Percentiles rank a stretch among this genome's conserved stretches.
Evolutionary conservation across 768 basidiomycete species (phyloP).

Genomic region (Bullera alba): DNA sequence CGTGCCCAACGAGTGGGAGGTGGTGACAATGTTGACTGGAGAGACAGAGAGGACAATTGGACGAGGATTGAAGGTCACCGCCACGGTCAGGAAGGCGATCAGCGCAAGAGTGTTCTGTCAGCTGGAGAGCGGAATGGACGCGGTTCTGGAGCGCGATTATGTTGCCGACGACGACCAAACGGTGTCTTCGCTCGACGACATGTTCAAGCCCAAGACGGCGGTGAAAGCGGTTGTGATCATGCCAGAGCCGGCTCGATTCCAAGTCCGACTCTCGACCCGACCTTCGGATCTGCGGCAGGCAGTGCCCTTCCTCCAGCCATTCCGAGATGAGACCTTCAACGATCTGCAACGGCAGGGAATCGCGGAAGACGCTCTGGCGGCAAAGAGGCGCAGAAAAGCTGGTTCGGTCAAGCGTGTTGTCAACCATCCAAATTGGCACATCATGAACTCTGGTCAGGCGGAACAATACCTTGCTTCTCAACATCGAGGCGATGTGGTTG

Average conservation of each 20-base stretch:
- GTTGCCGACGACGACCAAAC: constrained; percentile 47
- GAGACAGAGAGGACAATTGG: constrained; percentile 74
- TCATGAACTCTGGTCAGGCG: constrained; percentile 81
- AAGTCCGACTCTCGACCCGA: constrained; percentile 68
- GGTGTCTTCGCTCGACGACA: constrained; percentile 46
- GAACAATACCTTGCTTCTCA: constrained; percentile 82
- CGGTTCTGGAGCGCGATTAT: constrained; percentile 59
- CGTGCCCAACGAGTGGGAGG: constrained; percentile 64
- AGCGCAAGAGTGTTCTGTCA: constrained; percentile 62
- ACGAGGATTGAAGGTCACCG: constrained; percentile 66
- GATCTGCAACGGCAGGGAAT: constrained; percentile 21
- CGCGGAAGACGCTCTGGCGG: constrained; percentile 56
- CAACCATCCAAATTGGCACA: constrained; percentile 97
- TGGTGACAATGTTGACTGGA: constrained; percentile 90
- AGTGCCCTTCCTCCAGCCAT: constrained; percentile 31
- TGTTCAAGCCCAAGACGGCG: constrained; percentile 71
- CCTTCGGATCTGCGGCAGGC: constrained; percentile 20
- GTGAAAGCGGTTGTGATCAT: constrained; percentile 70
- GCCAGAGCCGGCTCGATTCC: constrained; percentile 59
- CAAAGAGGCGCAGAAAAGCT: constrained; percentile 78
- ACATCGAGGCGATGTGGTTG: constrained; percentile 91
- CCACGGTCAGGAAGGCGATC: constrained; percentile 54
- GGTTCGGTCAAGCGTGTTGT: constrained; percentile 76
- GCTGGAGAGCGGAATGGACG: constrained; percentile 92
- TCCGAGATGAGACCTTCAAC: constrained; percentile 42